Conservation (phyloP, 2,329 filamentous ascomycete genomes). For the Colletotrichum camelliae region DNA sequence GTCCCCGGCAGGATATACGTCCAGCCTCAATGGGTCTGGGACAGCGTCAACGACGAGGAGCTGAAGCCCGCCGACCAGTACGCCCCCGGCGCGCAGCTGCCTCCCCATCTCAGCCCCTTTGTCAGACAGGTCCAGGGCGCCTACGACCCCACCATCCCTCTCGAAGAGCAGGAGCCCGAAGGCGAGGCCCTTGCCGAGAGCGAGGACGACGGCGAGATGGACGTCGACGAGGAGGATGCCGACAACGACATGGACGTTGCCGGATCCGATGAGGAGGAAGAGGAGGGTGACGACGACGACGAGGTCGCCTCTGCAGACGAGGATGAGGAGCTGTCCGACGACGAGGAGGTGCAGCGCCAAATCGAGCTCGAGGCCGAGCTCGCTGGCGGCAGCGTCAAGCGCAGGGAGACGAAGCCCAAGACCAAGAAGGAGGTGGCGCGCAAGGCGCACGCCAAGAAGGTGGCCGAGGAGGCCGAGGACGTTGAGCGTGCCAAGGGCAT, state of each 20-base stretch:
- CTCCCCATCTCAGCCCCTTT: conserved; percentile 95
- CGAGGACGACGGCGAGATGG: conserved; percentile 52
- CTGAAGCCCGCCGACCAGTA: conserved; percentile 88
- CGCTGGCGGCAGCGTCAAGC: conserved; percentile 67
- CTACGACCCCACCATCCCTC: conserved; percentile 87
- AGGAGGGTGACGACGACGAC: conserved; percentile 50
- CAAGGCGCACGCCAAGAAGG: conserved; percentile 73
- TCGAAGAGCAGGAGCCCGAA: conserved; percentile 88
- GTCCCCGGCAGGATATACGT: conserved; percentile 93
- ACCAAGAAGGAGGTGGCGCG: conserved; percentile 73
- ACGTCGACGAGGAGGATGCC: conserved; percentile 48
- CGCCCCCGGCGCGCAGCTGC: conserved; percentile 85
- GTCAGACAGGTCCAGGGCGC: conserved; percentile 85
- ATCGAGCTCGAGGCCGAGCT: conserved; percentile 93
- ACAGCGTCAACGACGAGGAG: conserved; percentile 91
- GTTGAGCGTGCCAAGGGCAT: conserved; percentile 95
- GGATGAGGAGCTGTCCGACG: conserved; percentile 50
- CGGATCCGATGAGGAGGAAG: conserved; percentile 53
- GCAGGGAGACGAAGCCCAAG: conserved; percentile 57
- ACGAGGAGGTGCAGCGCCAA: conserved; percentile 78
- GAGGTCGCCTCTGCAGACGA: conserved; percentile 41
- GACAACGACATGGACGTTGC: conserved; percentile 53
- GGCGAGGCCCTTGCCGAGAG: conserved; percentile 80
- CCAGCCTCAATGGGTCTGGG: conserved; percentile 99
- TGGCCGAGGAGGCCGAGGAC: conserved; percentile 82